phyloP scores from a whole-genome alignment of 2,329 filamentous ascomycete genomes.

The Fusarium sp. region DNA sequence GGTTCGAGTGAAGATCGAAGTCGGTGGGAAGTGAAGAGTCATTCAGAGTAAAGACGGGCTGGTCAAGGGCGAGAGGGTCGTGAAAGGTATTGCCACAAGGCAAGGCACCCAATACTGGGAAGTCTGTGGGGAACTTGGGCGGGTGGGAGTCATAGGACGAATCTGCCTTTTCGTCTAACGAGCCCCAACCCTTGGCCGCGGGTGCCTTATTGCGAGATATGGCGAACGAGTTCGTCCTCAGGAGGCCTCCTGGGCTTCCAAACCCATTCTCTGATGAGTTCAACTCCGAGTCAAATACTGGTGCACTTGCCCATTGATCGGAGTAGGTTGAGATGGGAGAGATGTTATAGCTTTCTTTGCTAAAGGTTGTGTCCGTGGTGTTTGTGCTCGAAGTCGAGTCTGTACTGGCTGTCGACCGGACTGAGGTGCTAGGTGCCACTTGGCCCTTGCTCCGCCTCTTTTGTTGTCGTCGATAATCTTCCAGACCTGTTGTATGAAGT shows the following conservation, averaged over 20 bases:
- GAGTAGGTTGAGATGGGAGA: conserved; percentile 62
- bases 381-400: conserved; percentile 54
- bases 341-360: conserved; percentile 57
- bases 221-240: conserved; percentile 45
- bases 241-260: conserved; percentile 50
- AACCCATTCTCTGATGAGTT: conserved; percentile 61
- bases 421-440: conserved; percentile 62
- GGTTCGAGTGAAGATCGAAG: conserved; percentile 53
- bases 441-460: conserved; percentile 55
- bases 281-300: conserved; percentile 58
- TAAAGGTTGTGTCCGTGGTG: conserved; percentile 56
- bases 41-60: conserved; percentile 54
- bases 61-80: conserved; percentile 50
- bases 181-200: conserved; percentile 41
- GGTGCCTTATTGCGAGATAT: conserved; percentile 40
- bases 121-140: conserved; percentile 59
- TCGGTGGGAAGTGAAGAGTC: conserved; percentile 51
- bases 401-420: conserved; percentile 59
- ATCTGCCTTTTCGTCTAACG: conserved; percentile 49
- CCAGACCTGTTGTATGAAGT: conserved; percentile 54
- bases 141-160: conserved; percentile 49
- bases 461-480: conserved; percentile 48
- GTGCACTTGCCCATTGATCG: conserved; percentile 55
- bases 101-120: conserved; percentile 52
- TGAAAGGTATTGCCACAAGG: conserved; percentile 47